phyloP scores from a whole-genome alignment of 257 asterid species.

The Solanum pimpinellifolium region DNA sequence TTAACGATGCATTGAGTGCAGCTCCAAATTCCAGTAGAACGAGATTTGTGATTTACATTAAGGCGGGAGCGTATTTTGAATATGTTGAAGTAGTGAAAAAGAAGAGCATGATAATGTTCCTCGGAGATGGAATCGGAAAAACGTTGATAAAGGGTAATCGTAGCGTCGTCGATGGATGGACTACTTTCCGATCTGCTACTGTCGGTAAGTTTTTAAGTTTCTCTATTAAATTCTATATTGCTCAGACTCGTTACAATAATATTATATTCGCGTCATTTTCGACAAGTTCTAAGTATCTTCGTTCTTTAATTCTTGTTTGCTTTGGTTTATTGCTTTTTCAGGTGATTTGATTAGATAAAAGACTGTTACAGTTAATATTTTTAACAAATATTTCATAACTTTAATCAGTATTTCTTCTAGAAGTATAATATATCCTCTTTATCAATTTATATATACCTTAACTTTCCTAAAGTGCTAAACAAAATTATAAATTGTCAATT shows the following conservation, averaged over 20 bases:
- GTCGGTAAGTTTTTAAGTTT: conserved; percentile 41
- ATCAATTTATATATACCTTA: not conserved
- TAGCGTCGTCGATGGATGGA: conserved; percentile 88
- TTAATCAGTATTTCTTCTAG: not conserved
- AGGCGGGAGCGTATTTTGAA: conserved; percentile 83
- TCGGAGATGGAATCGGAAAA: conserved; percentile 93
- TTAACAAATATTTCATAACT: not conserved
- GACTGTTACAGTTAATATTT: not conserved
- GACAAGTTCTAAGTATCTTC: not conserved
- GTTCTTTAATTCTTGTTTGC: not conserved
- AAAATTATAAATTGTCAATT: not conserved
- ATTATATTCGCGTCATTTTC: not conserved
- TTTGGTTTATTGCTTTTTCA: not conserved
- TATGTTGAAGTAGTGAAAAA: conserved; percentile 51
- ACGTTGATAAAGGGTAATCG: conserved; percentile 80
- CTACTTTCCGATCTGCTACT: conserved; percentile 86
- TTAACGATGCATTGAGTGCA: conserved; percentile 43
- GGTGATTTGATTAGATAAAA: not conserved
- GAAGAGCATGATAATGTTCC: conserved; percentile 43
- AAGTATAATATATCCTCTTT: not conserved
- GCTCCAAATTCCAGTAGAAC: conserved; percentile 70
- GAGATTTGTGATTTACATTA: conserved; percentile 74
- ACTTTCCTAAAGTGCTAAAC: not conserved
- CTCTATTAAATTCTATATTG: not conserved
- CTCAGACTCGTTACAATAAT: not conserved